A percentile compares a stretch with the other conserved stretches of the same genome.
Evolutionary conservation across 768 basidiomycete genomes (phyloP).

Genomic region (Agrocybe praecox): DNA sequence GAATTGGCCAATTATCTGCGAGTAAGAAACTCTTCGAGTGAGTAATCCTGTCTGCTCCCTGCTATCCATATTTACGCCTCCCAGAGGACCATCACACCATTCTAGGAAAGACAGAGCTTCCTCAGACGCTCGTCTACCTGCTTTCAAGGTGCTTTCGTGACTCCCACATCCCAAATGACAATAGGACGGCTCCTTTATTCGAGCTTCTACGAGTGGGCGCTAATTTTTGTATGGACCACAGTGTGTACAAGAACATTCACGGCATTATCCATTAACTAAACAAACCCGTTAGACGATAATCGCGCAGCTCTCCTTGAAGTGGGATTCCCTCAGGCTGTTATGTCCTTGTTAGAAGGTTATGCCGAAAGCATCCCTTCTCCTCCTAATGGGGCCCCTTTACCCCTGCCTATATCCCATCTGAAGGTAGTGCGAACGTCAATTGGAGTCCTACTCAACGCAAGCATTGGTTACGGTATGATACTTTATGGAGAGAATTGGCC

Average conservation of each 20-base stretch:
- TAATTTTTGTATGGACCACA: constrained; percentile 85
- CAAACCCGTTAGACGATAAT: constrained; percentile 61
- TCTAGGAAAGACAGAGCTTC: constrained; percentile 66
- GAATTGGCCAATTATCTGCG: constrained; percentile 66
- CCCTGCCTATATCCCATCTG: constrained; percentile 62
- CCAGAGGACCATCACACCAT: constrained; percentile 72
- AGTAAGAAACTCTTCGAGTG: constrained; percentile 54
- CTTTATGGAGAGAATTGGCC: neutral
- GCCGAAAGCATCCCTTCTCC: constrained; percentile 45
- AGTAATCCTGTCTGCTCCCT: constrained; percentile 11
- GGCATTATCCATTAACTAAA: neutral
- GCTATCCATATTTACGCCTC: constrained; percentile 10
- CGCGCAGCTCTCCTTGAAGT: constrained; percentile 71
- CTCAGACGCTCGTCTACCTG: constrained; percentile 64
- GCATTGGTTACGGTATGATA: constrained; percentile 70
- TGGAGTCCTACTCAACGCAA: constrained; percentile 78
- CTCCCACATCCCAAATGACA: constrained; percentile 42
- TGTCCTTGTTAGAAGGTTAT: constrained; percentile 72
- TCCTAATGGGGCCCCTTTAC: constrained; percentile 39
- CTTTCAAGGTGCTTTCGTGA: constrained; percentile 57
- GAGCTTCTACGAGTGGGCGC: constrained; percentile 80
- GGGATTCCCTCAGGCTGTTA: constrained; percentile 65
- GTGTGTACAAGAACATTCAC: constrained; percentile 35
- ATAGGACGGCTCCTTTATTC: constrained; percentile 53
- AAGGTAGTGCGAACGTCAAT: constrained; percentile 77